Percentiles rank a stretch among this genome's conserved stretches.
phyloP scores from a whole-genome alignment of 495 filamentous ascomycete genomes.

The Hypoxylon fuscum region DNA sequence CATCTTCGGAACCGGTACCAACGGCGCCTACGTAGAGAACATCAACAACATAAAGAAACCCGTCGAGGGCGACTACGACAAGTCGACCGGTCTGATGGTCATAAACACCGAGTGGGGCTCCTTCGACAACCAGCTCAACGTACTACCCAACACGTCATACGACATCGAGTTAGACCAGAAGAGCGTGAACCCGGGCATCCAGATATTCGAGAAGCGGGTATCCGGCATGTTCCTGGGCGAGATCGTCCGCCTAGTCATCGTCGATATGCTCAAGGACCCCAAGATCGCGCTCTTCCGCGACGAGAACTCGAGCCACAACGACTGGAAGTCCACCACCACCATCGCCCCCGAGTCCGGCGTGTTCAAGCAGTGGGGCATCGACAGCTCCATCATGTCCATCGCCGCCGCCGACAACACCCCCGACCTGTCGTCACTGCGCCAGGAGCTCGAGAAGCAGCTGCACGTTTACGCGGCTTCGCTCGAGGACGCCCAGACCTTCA shows the following conservation, averaged over 20 bases:
- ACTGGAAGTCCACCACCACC: conserved; percentile 71
- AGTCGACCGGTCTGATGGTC: conserved; percentile 90
- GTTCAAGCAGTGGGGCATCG: conserved; percentile 86
- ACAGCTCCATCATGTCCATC: conserved; percentile 84
- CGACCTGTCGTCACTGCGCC: conserved; percentile 70
- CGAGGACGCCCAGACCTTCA: conserved; percentile 85
- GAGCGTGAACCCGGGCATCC: conserved; percentile 90
- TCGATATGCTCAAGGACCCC: conserved; percentile 70
- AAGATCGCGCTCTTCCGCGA: conserved; percentile 73
- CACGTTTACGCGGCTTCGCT: conserved; percentile 73
- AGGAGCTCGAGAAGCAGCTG: conserved; percentile 77
- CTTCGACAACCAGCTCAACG: conserved; percentile 91
- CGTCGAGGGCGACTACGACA: conserved; percentile 73
- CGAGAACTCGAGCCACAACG: conserved; percentile 69
- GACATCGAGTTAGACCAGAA: conserved; percentile 80
- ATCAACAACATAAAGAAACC: conserved; percentile 73
- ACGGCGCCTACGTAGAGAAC: conserved; percentile 91
- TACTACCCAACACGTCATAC: conserved; percentile 86
- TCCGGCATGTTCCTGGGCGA: conserved; percentile 99
- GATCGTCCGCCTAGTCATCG: conserved; percentile 80
- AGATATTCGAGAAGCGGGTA: conserved; percentile 99
- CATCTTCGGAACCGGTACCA: conserved; percentile 95
- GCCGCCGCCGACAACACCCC: conserved; percentile 77
- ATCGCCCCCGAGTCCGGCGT: conserved; percentile 70
- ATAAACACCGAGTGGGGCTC: conserved; percentile 99